Evolutionary conservation across 768 basidiomycete species (phyloP).

Genomic region (Suillus paluster): DNA sequence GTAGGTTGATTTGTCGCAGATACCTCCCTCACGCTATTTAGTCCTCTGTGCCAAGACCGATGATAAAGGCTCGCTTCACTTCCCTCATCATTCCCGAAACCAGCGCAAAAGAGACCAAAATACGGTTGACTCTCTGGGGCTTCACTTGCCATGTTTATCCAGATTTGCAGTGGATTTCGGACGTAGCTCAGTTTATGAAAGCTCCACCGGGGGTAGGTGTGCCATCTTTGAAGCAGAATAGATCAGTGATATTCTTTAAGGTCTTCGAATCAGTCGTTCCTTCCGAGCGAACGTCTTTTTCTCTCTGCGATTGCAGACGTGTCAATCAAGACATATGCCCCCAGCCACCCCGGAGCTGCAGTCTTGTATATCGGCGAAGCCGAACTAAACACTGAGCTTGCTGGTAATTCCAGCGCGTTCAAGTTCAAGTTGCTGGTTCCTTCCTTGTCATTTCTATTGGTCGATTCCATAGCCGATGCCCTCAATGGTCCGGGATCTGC

Average conservation of each 20-base stretch:
- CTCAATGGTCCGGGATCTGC: conserved; percentile 20
- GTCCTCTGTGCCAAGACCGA: conserved; percentile 50
- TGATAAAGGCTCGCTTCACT: conserved; percentile 67
- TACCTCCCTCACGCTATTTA: conserved; percentile 26
- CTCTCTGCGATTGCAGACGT: conserved; percentile 68
- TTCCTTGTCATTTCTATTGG: conserved; percentile 53
- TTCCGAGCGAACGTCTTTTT: conserved; percentile 78
- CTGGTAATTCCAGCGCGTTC: conserved; percentile 65
- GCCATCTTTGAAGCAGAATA: conserved; percentile 4
- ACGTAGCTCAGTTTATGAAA: conserved; percentile 68
- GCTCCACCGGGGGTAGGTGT: conserved; percentile 85
- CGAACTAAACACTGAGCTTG: conserved; percentile 73
- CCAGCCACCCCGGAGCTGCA: conserved; percentile 64
- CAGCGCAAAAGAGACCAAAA: conserved; percentile 75
- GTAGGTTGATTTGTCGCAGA: neutral
- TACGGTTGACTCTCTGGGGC: conserved; percentile 66
- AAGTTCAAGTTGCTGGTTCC: conserved; percentile 53
- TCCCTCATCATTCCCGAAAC: conserved; percentile 65
- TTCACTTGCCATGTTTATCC: conserved; percentile 66
- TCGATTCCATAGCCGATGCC: conserved; percentile 54
- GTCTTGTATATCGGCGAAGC: conserved; percentile 67
- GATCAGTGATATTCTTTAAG: conserved; percentile 38
- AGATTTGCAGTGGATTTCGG: conserved; percentile 63
- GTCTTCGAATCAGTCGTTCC: conserved; percentile 94
- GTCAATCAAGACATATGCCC: conserved; percentile 64